phyloP scores from a whole-genome alignment of 768 basidiomycete genomes.

The Leccinellum luteum region DNA sequence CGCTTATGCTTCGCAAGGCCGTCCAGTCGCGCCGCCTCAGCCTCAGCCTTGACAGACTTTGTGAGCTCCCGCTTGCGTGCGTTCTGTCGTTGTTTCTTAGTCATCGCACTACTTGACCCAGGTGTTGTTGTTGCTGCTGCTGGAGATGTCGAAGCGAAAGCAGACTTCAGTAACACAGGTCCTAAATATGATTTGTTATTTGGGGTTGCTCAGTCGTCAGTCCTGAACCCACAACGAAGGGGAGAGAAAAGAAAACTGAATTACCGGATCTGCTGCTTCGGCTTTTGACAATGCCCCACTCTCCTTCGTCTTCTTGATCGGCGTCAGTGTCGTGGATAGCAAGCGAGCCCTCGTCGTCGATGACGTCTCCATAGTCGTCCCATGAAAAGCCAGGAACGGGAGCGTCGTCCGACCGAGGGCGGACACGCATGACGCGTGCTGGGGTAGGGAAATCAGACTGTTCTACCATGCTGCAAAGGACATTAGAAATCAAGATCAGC shows the following conservation, averaged over 20 bases:
- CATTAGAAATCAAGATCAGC: slow-evolving; percentile 1
- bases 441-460: slow-evolving; percentile 50
- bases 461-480: slow-evolving; percentile 55
- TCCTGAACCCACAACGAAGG: background rate
- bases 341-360: slow-evolving; percentile 33
- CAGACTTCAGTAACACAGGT: slow-evolving; percentile 7
- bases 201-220: background rate
- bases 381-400: slow-evolving; percentile 68
- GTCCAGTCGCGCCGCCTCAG: slow-evolving; percentile 50
- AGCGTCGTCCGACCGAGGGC: slow-evolving; percentile 52
- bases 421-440: slow-evolving; percentile 70
- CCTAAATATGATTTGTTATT: slow-evolving; percentile 13
- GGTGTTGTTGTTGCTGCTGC: slow-evolving; percentile 37
- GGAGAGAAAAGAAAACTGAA: slow-evolving; percentile 10
- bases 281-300: slow-evolving; percentile 74
- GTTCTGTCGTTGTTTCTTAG: slow-evolving; percentile 72
- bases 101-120: slow-evolving; percentile 27
- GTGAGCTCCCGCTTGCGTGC: slow-evolving; percentile 53
- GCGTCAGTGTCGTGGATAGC: slow-evolving; percentile 58
- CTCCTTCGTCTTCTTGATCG: slow-evolving; percentile 71
- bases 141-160: slow-evolving; percentile 20
- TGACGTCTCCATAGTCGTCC: slow-evolving; percentile 75
- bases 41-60: slow-evolving; percentile 56
- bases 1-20: slow-evolving; percentile 57
- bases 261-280: slow-evolving; percentile 41